Conservation (phyloP, 805 yeast genomes). For the Torulaspora quercuum region DNA sequence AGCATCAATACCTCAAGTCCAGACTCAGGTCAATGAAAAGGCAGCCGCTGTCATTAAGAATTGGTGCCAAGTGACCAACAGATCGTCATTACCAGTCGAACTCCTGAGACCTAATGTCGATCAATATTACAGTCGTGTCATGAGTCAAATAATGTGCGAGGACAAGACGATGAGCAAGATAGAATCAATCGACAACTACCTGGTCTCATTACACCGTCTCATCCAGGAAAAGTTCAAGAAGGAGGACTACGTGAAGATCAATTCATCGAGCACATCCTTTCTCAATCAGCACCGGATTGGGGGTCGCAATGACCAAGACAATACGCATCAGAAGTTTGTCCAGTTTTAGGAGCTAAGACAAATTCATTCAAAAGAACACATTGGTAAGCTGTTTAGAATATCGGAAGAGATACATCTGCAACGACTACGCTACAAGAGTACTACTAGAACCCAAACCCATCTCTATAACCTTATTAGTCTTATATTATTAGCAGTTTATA, state of each 20-base stretch:
- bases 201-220: conserved; percentile 63
- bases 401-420: no score
- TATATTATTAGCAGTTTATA: no score
- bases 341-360: conserved; percentile 26
- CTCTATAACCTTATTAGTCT: no score
- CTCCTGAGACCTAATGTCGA: conserved; percentile 35
- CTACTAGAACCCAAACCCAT: no score
- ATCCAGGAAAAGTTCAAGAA: conserved; percentile 52
- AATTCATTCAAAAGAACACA: not conserved
- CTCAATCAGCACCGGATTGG: no score
- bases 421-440: no score
- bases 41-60: conserved; percentile 60
- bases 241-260: conserved; percentile 37
- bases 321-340: conserved; percentile 34
- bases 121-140: conserved; percentile 28
- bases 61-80: conserved; percentile 35
- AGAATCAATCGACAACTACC: conserved; percentile 61
- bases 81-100: conserved; percentile 26
- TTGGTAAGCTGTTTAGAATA: no score
- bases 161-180: conserved; percentile 58
- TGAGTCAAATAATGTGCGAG: conserved; percentile 65
- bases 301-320: conserved; percentile 9
- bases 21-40: conserved; percentile 65
- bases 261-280: conserved; percentile 25
- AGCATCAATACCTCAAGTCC: conserved; percentile 63